Conservation (phyloP, 2,329 filamentous ascomycete genomes). For the Akanthomyces uredinophilus region DNA sequence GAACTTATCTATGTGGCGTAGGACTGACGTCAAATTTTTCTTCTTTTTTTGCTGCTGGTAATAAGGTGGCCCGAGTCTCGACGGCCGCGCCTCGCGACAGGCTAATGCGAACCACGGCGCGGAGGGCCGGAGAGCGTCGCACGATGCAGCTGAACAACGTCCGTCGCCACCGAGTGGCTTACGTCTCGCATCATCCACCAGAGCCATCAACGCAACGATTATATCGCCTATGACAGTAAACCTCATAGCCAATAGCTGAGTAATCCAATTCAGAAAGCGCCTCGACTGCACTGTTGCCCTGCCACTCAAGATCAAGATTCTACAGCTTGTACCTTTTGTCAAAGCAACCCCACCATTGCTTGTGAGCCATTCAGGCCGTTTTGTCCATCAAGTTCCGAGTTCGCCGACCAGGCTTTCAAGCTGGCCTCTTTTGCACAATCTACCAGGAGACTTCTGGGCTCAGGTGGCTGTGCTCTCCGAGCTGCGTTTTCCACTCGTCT, state of each 20-base stretch:
- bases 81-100: too few species aligned
- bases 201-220: not conserved
- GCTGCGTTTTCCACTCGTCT: conserved; percentile 1
- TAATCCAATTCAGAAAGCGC: not conserved
- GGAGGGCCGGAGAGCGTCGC: too few species aligned
- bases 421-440: not conserved
- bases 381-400: not conserved
- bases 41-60: too few species aligned
- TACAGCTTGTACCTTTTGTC: not conserved
- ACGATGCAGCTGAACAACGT: not conserved
- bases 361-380: not conserved
- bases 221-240: not conserved
- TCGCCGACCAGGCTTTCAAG: not conserved
- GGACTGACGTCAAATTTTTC: too few species aligned
- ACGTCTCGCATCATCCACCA: conserved; percentile 1
- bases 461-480: conserved; percentile 8
- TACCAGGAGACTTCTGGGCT: not conserved
- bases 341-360: not conserved
- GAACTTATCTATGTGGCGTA: too few species aligned
- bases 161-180: not conserved
- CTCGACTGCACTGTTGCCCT: not conserved
- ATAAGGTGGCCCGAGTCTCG: too few species aligned
- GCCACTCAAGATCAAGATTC: not conserved
- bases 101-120: too few species aligned
- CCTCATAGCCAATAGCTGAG: not conserved